phyloP scores from a whole-genome alignment of 805 yeast genomes.

The Brettanomyces naardenensis region DNA sequence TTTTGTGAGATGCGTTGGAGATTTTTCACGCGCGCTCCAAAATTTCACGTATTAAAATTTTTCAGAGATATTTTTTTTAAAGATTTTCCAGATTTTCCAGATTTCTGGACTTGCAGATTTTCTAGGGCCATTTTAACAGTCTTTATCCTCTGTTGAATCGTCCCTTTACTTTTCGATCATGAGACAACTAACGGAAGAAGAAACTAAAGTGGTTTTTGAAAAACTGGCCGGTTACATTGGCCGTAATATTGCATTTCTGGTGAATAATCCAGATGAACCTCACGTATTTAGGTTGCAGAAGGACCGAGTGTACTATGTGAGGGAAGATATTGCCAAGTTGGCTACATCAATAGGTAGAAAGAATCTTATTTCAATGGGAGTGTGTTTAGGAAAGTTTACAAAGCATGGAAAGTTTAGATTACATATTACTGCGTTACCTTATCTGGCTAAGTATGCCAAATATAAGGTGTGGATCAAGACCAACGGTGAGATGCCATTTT shows the following conservation, averaged over 20 bases:
- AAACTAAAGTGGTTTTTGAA: slow-evolving; percentile 91
- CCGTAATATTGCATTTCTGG: slow-evolving; percentile 81
- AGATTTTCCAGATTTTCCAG: no score
- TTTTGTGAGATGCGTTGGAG: no score
- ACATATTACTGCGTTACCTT: slow-evolving; percentile 84
- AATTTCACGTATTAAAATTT: background rate
- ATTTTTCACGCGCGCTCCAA: no score
- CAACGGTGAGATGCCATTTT: slow-evolving; percentile 97
- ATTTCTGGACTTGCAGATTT: no score
- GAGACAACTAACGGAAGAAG: slow-evolving; percentile 97
- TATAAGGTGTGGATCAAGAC: slow-evolving; percentile 94
- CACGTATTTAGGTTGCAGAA: slow-evolving; percentile 94
- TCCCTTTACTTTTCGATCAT: no score
- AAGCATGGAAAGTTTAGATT: slow-evolving; percentile 94
- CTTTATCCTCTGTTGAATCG: no score
- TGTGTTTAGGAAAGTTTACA: slow-evolving; percentile 93
- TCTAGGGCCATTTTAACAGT: no score
- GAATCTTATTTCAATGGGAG: slow-evolving; percentile 86
- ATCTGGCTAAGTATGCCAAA: slow-evolving; percentile 80
- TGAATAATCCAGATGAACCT: slow-evolving; percentile 79
- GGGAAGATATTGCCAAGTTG: slow-evolving; percentile 70
- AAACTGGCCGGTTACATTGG: slow-evolving; percentile 95
- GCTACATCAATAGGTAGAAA: slow-evolving; percentile 90
- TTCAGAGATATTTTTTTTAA: slow-evolving; percentile 1
- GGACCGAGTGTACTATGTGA: slow-evolving; percentile 91